phyloP scores from a whole-genome alignment of 345 rosid genomes.

The Combretum micranthum region DNA sequence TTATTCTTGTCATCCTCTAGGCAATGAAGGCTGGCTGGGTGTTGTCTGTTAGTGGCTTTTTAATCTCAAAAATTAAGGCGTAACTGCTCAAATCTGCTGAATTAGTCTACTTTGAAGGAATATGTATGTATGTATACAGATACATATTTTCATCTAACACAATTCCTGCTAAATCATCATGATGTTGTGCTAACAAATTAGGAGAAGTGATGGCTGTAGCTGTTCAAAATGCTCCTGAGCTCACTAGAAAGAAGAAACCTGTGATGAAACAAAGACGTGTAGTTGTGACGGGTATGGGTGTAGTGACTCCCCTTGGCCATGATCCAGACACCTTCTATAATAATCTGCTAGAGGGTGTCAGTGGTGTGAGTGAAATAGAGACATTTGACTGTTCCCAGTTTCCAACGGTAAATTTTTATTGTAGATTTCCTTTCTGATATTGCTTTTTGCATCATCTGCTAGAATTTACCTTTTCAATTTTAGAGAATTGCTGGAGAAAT shows the following conservation, averaged over 20 bases:
- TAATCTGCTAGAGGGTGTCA: slow-evolving; percentile 78
- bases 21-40: no score
- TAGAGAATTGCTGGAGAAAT: slow-evolving; percentile 97
- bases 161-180: not conserved
- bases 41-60: no score
- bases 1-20: no score
- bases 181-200: slow-evolving; percentile 14
- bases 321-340: slow-evolving; percentile 67
- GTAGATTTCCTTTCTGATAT: slow-evolving; percentile 5
- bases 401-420: slow-evolving; percentile 55
- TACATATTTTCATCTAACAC: not conserved
- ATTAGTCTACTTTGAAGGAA: not conserved
- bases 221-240: slow-evolving; percentile 51
- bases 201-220: slow-evolving; percentile 68
- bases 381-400: slow-evolving; percentile 71
- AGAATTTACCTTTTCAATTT: slow-evolving; percentile 3
- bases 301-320: slow-evolving; percentile 80
- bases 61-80: no score
- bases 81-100: no score
- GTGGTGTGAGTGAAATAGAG: slow-evolving; percentile 87
- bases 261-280: slow-evolving; percentile 63
- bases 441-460: slow-evolving; percentile 10
- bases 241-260: slow-evolving; percentile 50
- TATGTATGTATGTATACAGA: no score
- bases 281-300: slow-evolving; percentile 96